These are phyloP conservation scores for Phytopythium boreale DNA, from an alignment of 352 stramenopile genomes.

Conservation along the genomic window DNA sequence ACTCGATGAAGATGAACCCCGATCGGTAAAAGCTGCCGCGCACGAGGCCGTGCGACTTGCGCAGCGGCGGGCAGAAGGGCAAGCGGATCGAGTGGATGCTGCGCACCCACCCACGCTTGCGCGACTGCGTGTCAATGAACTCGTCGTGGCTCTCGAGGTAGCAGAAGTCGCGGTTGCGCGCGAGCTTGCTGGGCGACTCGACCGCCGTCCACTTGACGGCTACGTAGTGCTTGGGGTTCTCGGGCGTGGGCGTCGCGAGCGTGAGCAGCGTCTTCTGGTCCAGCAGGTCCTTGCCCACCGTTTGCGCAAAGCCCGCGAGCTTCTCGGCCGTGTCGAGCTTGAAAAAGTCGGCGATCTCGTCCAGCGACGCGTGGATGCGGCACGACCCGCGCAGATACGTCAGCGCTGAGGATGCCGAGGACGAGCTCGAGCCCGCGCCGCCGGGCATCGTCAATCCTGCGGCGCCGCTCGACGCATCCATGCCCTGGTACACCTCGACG, in stretches of 20 bases:
- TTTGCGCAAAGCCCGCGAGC: conserved; percentile 62
- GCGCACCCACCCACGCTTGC: conserved; percentile 69
- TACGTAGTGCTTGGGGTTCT: conserved; percentile 85
- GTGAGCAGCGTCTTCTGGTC: conserved; percentile 78
- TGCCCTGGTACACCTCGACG: conserved; percentile 74
- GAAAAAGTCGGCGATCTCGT: conserved; percentile 83
- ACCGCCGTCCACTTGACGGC: conserved; percentile 80
- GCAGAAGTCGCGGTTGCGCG: conserved; percentile 77
- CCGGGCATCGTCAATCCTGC: not conserved
- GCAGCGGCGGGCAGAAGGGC: conserved; percentile 59
- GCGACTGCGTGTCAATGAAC: conserved; percentile 73
- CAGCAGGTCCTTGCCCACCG: conserved; percentile 71
- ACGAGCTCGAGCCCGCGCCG: not conserved
- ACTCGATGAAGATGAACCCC: conserved; percentile 80
- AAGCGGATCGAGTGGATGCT: conserved; percentile 80
- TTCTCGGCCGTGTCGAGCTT: conserved; percentile 70
- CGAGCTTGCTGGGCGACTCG: conserved; percentile 71
- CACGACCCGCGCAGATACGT: conserved; percentile 70
- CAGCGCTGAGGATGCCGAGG: conserved; percentile 29
- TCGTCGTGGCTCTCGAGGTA: conserved; percentile 85
- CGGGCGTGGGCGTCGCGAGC: conserved; percentile 49
- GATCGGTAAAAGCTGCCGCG: conserved; percentile 75
- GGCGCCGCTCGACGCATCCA: conserved; percentile 33
- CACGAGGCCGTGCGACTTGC: conserved; percentile 55
- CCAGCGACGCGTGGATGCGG: conserved; percentile 72